Evolutionary conservation across 495 filamentous ascomycete species (phyloP), one percentile per base, ranked within the genome.

Genomic region (Podospora pseudopauciseta): DNA sequence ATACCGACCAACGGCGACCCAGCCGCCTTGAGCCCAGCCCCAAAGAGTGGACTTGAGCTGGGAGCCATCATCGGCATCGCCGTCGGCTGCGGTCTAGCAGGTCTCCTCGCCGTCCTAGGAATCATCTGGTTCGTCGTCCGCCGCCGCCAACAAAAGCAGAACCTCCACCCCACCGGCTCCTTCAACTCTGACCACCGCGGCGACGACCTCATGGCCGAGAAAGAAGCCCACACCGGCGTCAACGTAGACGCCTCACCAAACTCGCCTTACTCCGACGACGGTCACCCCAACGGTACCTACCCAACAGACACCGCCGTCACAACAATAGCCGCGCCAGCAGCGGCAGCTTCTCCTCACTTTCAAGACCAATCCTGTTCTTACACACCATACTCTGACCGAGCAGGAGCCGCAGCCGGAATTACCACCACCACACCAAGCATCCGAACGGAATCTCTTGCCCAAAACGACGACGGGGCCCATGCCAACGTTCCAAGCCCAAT

Each of bases 61-160:
- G 78, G 78, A 63, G 78, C 80, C 60, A 78, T 81, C 65, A 75
- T 75, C 30, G 82, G 82, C 53, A 80, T 83, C 61, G 80, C 79
- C 57, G 78, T 83, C 5, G 82, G 69, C 16, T 75, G 73, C 65
- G 72, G 65, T 20, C 64, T 81, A 1, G 69, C 70, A 7, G 80
- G 76, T 56, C 73, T 84, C 4, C 61, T 73, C 32, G 32, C 81
- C 65, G 61, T 82, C 69, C 73, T 60, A 19, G 66, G 44, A 13
- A 60, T 79, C 27, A 66, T 75, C 20, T 83, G 77, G 76, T 77
- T 74, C 67, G 70, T 80, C 53, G 65, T 76, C 26, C 80, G 78
- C 20, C 78, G 77, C 3, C 76, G 74, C 6, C 56, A 66, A 39
- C 69, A 69, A 0, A 65, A 71, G 15, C 58, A 69, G 26, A 44